These are phyloP conservation scores for Crithidia mellificae DNA, from an alignment of 208 protist species.

Conservation along the genomic window DNA sequence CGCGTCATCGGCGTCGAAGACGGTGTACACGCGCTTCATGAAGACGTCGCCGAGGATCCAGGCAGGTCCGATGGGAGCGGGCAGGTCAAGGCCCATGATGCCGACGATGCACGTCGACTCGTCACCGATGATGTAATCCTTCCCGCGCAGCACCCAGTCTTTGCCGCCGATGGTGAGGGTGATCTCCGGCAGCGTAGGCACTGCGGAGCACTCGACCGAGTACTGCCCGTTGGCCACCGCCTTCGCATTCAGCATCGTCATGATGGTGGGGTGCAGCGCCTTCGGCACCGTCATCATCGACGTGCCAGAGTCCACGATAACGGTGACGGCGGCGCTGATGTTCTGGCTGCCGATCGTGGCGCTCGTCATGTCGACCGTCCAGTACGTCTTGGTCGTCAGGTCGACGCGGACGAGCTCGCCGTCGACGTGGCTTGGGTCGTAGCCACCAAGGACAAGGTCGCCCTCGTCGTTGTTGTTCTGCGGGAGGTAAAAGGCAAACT, in stretches of 20 bases:
- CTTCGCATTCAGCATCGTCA: constrained; percentile 51
- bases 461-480: constrained; percentile 41
- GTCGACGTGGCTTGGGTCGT: constrained; percentile 69
- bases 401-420: constrained; percentile 83
- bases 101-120: constrained; percentile 53
- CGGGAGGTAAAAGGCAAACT: constrained; percentile 88
- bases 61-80: constrained; percentile 36
- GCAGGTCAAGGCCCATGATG: constrained; percentile 50
- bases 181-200: constrained; percentile 73
- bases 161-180: constrained; percentile 62
- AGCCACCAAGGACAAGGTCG: constrained; percentile 87
- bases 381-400: constrained; percentile 91
- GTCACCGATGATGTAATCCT: constrained; percentile 91
- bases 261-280: constrained; percentile 42
- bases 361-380: constrained; percentile 75
- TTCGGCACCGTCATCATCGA: constrained; percentile 92
- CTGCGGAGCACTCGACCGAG: constrained; percentile 44
- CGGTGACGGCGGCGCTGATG: constrained; percentile 47
- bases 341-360: constrained; percentile 41
- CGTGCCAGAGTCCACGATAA: constrained; percentile 94
- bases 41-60: constrained; percentile 70
- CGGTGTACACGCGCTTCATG: constrained; percentile 56
- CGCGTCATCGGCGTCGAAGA: constrained; percentile 62
- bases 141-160: constrained; percentile 58
- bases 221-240: constrained; percentile 45